Evolutionary conservation across 2,329 filamentous ascomycete species (phyloP).

Genomic region (Pseudocercospora macadamiae): DNA sequence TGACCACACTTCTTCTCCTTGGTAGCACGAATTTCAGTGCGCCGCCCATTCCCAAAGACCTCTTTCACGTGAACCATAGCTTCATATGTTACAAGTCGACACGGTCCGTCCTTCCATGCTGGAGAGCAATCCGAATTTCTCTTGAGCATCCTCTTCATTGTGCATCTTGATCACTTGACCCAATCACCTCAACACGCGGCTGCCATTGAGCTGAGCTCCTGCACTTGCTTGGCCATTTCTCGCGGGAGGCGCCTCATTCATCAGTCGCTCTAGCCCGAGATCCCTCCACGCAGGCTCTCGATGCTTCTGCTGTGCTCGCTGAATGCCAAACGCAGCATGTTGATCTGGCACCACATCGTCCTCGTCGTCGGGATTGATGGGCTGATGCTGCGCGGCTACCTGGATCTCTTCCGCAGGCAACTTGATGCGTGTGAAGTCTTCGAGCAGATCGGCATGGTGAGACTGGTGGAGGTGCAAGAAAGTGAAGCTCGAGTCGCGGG

Average conservation of each 20-base stretch:
- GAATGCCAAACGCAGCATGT: slow-evolving; percentile 84
- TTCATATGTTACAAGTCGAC: no score
- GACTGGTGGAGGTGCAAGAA: slow-evolving; percentile 74
- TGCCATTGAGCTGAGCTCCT: slow-evolving; percentile 16
- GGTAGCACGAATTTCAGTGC: no score
- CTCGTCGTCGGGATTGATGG: slow-evolving; percentile 81
- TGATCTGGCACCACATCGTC: slow-evolving; percentile 88
- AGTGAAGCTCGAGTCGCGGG: slow-evolving; percentile 74
- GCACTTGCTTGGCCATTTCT: slow-evolving; percentile 20
- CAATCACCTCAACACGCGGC: slow-evolving; percentile 17
- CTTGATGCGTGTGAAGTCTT: slow-evolving; percentile 55
- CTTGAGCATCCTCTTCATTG: not conserved
- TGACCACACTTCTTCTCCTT: no score
- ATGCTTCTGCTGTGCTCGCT: slow-evolving; percentile 73
- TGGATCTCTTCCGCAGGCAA: slow-evolving; percentile 70
- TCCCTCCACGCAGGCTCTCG: slow-evolving; percentile 79
- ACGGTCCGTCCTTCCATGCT: not conserved
- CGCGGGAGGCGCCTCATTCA: slow-evolving; percentile 62
- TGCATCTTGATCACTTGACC: not conserved
- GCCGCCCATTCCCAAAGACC: no score
- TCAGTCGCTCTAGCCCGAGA: slow-evolving; percentile 70
- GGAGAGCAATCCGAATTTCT: not conserved
- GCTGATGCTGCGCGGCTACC: slow-evolving; percentile 77
- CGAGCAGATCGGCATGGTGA: slow-evolving; percentile 76
- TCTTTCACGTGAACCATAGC: no score